Evolutionary conservation across 2,329 filamentous ascomycete species (phyloP).

Genomic region (Scopulariopsis brevicaulis): DNA sequence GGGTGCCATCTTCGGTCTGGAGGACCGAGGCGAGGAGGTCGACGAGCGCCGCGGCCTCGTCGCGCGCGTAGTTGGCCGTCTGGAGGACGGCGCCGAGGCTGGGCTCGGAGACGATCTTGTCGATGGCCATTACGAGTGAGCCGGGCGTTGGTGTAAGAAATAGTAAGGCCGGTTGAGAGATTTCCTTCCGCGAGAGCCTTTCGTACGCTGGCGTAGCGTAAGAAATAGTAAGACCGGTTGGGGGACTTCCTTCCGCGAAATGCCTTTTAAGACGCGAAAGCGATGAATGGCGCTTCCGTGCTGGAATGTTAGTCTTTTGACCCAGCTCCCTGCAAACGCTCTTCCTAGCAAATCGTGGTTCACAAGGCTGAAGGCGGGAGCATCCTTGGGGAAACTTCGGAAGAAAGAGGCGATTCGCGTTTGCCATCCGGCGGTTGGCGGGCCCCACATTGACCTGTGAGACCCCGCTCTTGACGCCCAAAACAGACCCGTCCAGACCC

Average conservation of each 20-base stretch:
- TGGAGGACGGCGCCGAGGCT: constrained; percentile 57
- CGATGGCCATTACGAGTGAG: constrained; percentile 20
- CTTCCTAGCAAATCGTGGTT: too few species aligned
- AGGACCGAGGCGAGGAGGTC: constrained; percentile 32
- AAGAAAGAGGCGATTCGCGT: too few species aligned
- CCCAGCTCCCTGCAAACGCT: too few species aligned
- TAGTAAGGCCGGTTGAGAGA: neutral
- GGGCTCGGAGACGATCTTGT: constrained; percentile 26
- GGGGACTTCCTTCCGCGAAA: neutral
- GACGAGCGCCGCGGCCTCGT: constrained; percentile 58
- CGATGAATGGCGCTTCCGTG: too few species aligned
- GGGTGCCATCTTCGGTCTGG: constrained; percentile 28
- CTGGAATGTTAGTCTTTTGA: too few species aligned
- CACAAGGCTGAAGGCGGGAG: too few species aligned
- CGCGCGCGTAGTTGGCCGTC: constrained; percentile 60
- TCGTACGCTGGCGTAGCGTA: neutral
- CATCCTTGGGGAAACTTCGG: too few species aligned
- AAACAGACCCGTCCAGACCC: neutral
- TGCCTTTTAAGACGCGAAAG: too few species aligned
- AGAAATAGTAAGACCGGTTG: neutral
- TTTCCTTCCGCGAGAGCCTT: neutral
- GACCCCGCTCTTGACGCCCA: neutral
- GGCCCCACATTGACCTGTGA: neutral
- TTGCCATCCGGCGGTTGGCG: too few species aligned
- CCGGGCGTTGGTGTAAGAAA: neutral